These are phyloP conservation scores for Lecanosticta acicola DNA, from an alignment of 2,329 filamentous ascomycete species.

Conservation along the genomic window DNA sequence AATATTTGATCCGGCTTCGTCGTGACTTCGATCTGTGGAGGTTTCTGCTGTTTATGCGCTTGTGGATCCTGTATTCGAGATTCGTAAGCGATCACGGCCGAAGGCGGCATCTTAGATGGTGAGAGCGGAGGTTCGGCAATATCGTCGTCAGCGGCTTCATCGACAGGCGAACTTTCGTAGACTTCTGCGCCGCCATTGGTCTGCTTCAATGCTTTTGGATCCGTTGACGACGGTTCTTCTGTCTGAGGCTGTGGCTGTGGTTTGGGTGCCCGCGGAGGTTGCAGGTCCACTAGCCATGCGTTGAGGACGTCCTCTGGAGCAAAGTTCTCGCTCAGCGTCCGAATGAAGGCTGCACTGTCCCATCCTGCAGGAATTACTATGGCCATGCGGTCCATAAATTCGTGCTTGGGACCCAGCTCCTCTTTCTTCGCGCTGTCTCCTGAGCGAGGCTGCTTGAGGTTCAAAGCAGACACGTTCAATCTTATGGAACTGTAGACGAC, in stretches of 20 bases:
- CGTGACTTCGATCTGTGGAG: conserved; percentile 31
- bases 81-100: conserved; percentile 30
- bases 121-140: conserved; percentile 6
- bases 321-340: conserved; percentile 84
- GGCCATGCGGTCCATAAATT: conserved; percentile 62
- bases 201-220: conserved; percentile 19
- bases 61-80: conserved; percentile 29
- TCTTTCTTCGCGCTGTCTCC: conserved; percentile 23
- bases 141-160: conserved; percentile 18
- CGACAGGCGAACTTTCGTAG: conserved; percentile 25
- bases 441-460: conserved; percentile 49
- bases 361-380: conserved; percentile 93
- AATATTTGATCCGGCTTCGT: conserved; percentile 33
- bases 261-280: conserved; percentile 51
- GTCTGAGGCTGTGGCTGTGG: conserved; percentile 41
- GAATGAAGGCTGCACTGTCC: conserved; percentile 98
- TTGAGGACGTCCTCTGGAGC: conserved; percentile 81
- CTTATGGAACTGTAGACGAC: conserved; percentile 79
- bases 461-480: conserved; percentile 28
- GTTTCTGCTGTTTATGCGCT: conserved; percentile 23
- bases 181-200: conserved; percentile 25
- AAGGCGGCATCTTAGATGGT: conserved; percentile 20
- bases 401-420: conserved; percentile 62
- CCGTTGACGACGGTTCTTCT: conserved; percentile 11
- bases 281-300: conserved; percentile 56